Conservation (phyloP, 805 yeast genomes). For the Wickerhamomyces xylosicus region DNA sequence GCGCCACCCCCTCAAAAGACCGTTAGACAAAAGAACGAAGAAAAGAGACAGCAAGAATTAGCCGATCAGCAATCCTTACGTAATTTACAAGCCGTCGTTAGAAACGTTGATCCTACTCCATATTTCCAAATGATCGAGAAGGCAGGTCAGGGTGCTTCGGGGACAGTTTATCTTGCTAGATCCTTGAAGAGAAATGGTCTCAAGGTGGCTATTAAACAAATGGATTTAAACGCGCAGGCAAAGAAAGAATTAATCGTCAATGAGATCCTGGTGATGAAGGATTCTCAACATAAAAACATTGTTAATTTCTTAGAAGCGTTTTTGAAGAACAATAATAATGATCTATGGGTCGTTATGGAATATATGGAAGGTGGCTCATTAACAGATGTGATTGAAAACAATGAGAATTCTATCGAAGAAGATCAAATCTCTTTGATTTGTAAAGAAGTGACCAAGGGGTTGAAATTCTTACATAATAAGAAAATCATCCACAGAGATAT, state of each 20-base stretch:
- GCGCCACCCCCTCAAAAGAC: conserved; percentile 26
- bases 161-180: conserved; percentile 89
- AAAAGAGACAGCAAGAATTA: conserved; percentile 61
- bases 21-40: conserved; percentile 62
- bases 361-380: conserved; percentile 98
- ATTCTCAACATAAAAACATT: conserved; percentile 79
- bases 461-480: conserved; percentile 78
- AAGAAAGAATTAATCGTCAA: conserved; percentile 90
- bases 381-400: conserved; percentile 89
- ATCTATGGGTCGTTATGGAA: conserved; percentile 97
- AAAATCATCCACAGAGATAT: conserved; percentile 95
- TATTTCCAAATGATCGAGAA: conserved; percentile 62
- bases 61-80: conserved; percentile 33
- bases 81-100: conserved; percentile 66
- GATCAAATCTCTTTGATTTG: conserved; percentile 94
- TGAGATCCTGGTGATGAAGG: conserved; percentile 94
- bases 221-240: conserved; percentile 91
- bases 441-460: conserved; percentile 79
- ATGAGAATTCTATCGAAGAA: conserved; percentile 61
- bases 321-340: conserved; percentile 54
- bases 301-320: conserved; percentile 90
- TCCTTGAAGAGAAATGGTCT: conserved; percentile 36
- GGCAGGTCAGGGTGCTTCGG: conserved; percentile 98
- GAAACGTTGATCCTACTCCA: conserved; percentile 74
- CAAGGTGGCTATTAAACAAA: conserved; percentile 90